These are phyloP conservation scores for Austroboletus eburneus DNA, from an alignment of 768 basidiomycete species.

Conservation along the genomic window DNA sequence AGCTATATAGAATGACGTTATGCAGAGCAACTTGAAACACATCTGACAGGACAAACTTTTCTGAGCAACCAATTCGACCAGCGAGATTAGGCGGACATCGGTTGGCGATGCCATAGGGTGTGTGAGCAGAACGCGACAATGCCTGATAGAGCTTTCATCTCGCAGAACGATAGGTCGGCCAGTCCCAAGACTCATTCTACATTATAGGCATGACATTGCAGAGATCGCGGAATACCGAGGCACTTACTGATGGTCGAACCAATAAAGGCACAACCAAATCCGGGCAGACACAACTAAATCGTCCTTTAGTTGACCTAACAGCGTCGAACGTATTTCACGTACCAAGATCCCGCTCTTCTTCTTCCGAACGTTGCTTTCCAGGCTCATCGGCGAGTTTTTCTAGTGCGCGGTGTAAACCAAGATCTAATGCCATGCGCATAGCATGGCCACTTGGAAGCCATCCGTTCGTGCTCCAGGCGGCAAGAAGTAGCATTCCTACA, in stretches of 20 bases:
- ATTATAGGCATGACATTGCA: slow-evolving; percentile 11
- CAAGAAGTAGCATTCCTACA: slow-evolving; percentile 83
- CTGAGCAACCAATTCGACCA: slow-evolving; percentile 86
- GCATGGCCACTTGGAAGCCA: slow-evolving; percentile 96
- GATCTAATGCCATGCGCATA: slow-evolving; percentile 92
- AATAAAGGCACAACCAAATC: slow-evolving; percentile 92
- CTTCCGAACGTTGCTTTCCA: slow-evolving; percentile 60
- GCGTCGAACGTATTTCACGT: slow-evolving; percentile 17
- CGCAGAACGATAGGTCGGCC: slow-evolving; percentile 87
- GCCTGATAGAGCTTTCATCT: slow-evolving; percentile 82
- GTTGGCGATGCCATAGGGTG: slow-evolving; percentile 89
- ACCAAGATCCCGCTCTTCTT: slow-evolving; percentile 87
- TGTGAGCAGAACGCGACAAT: slow-evolving; percentile 74
- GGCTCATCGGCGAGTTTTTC: slow-evolving; percentile 82
- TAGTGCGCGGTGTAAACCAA: slow-evolving; percentile 87
- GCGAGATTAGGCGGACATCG: slow-evolving; percentile 81
- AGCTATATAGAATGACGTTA: slow-evolving; percentile 44
- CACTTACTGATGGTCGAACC: slow-evolving; percentile 92
- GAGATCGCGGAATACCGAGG: slow-evolving; percentile 9
- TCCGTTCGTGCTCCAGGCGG: slow-evolving; percentile 92
- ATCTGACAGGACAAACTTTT: slow-evolving; percentile 59
- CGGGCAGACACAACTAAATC: slow-evolving; percentile 79
- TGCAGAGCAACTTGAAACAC: background rate
- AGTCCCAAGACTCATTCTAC: slow-evolving; percentile 86
- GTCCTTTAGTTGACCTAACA: slow-evolving; percentile 3